Conservation (phyloP, 352 stramenopile genomes). For the Pythium monospermum region DNA sequence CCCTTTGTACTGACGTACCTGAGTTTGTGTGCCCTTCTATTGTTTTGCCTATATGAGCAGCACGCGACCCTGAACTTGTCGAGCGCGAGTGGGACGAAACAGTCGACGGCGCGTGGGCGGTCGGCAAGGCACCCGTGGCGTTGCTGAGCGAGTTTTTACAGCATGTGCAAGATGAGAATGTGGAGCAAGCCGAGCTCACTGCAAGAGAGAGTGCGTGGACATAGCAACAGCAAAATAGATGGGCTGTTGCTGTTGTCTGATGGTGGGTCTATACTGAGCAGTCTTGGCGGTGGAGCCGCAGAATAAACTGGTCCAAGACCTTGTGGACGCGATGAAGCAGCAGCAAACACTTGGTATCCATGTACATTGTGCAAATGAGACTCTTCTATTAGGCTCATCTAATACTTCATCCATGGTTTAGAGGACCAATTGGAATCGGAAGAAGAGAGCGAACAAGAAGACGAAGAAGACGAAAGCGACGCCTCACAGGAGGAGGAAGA, state of each 20-base stretch:
- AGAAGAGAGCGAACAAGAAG: slow-evolving; percentile 50
- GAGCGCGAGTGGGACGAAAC: slow-evolving; percentile 59
- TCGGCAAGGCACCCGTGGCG: slow-evolving; percentile 49
- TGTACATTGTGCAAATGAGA: too few relatives aligned
- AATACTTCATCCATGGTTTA: too few relatives aligned
- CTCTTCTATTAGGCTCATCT: too few relatives aligned
- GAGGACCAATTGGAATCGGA: slow-evolving; percentile 33
- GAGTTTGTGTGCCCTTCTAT: neutral
- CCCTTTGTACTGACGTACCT: neutral
- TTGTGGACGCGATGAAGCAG: slow-evolving; percentile 58
- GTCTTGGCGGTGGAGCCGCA: slow-evolving; percentile 54
- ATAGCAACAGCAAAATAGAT: too few relatives aligned
- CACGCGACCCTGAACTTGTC: slow-evolving; percentile 36
- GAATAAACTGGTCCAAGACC: slow-evolving; percentile 59
- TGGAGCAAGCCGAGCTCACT: slow-evolving; percentile 39
- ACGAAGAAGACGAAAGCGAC: slow-evolving; percentile 36
- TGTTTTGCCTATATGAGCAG: slow-evolving; percentile 5
- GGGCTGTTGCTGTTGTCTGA: neutral
- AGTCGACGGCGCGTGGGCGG: slow-evolving; percentile 55
- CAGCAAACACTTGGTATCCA: slow-evolving; percentile 39
- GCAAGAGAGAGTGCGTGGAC: slow-evolving; percentile 43
- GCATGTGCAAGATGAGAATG: slow-evolving; percentile 51
- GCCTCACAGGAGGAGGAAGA: slow-evolving; percentile 21
- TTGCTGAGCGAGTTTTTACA: slow-evolving; percentile 52
- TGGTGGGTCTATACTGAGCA: slow-evolving; percentile 10